Evolutionary conservation across 768 basidiomycete genomes (phyloP), one percentile per base, ranked within the genome.

Genomic region (Kwoniella botswanensis): DNA sequence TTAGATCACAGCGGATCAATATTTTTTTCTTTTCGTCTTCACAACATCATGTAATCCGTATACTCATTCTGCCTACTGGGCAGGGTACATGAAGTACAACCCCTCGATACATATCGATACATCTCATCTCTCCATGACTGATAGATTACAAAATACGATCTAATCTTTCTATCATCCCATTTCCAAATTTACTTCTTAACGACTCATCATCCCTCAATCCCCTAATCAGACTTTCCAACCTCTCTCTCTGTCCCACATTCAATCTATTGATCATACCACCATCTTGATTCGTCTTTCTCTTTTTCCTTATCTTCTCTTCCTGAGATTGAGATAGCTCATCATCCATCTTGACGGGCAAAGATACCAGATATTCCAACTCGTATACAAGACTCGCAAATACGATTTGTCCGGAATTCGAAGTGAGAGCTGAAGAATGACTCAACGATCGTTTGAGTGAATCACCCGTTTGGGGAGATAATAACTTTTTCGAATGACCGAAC

Each of bases 121-220:
- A 50, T 50, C 46, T 35, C 35, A 35, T 35, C 35, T 35, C 35
- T 35, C 5, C 7, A 35, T 35, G 35, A 35, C 35, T 35, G 35
- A 35, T 35, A 35, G 7, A 4, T 35, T 43, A 62, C 61, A 62
- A 50, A 12, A 62, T n/a, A 4, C 46, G 22, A 13, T 65, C 65
- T 15, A 65, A 50, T 13, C 65, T 41, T 13, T 54, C 44, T 41
- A 65, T 15, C 29, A 46, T 13, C 7, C 24, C 35, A 35, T 35
- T 35, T 35, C 35, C 66, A 67, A 61, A 71, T 21, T 57, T 46
- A 9, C 15, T 24, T 56, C 66, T 55, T 18, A 71, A 29, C 11
- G 56, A 66, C n/a, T 74, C 70, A 56, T 74, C 73, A 58, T 55
- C 73, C 43, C 57, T 63, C 41, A 71, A 67, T 11, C 22, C 58